These are phyloP conservation scores for Suillus clintonianus DNA, from an alignment of 768 basidiomycete genomes.

Conservation along the genomic window DNA sequence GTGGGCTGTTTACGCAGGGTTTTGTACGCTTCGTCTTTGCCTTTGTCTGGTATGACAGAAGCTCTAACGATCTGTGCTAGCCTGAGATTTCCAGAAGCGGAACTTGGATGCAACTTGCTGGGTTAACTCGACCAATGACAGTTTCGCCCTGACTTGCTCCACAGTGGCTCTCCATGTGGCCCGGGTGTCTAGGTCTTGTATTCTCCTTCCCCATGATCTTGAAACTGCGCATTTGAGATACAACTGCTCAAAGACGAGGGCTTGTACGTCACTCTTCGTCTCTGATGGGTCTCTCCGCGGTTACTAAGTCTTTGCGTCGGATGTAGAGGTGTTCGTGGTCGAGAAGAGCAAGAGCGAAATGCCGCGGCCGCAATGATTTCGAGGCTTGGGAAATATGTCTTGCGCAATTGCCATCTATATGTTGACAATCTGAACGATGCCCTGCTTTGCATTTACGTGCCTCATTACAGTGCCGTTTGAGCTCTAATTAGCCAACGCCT, in stretches of 20 bases:
- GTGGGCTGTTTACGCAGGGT: slow-evolving; percentile 74
- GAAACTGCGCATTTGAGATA: slow-evolving; percentile 63
- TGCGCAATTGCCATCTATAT: too few species aligned
- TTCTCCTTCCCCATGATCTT: slow-evolving; percentile 74
- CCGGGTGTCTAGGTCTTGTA: slow-evolving; percentile 59
- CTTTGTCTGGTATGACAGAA: not conserved
- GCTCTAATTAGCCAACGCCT: too few species aligned
- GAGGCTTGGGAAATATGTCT: too few species aligned
- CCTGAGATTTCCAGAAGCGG: too few species aligned
- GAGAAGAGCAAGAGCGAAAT: not conserved
- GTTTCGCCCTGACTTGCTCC: not conserved
- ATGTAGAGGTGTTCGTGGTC: too few species aligned
- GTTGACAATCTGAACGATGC: too few species aligned
- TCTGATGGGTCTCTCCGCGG: not conserved
- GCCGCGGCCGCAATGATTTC: too few species aligned
- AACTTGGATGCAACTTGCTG: too few species aligned
- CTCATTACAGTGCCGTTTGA: too few species aligned
- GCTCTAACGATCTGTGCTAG: too few species aligned
- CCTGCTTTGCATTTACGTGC: too few species aligned
- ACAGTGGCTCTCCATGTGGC: too few species aligned
- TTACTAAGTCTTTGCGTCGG: not conserved
- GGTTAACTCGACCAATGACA: not conserved
- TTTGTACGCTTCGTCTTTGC: slow-evolving; percentile 51
- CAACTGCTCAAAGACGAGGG: slow-evolving; percentile 55
- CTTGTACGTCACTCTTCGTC: slow-evolving; percentile 40